Conservation (phyloP, 495 filamentous ascomycete species). For the Tuber aestivum region DNA sequence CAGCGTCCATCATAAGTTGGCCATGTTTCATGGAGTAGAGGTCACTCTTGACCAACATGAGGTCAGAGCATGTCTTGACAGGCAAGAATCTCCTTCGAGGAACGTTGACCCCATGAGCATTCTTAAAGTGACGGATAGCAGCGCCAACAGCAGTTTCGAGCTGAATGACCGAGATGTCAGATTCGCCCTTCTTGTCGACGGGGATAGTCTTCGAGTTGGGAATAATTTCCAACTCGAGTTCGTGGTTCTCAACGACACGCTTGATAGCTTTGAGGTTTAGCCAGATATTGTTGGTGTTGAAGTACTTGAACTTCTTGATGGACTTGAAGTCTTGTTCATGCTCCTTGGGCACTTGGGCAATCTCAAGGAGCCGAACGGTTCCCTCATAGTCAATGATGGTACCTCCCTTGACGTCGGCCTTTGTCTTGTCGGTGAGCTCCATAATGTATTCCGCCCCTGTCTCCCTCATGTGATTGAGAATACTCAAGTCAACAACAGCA, state of each 20-base stretch:
- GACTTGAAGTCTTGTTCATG: constrained; percentile 99
- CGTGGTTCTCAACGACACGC: constrained; percentile 96
- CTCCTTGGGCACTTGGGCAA: constrained; percentile 99
- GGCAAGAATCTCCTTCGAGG: constrained; percentile 96
- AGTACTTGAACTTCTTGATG: constrained; percentile 99
- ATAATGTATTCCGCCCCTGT: constrained; percentile 96
- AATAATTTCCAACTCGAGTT: constrained; percentile 99
- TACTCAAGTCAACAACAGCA: constrained; percentile 92
- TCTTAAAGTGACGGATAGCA: constrained; percentile 96
- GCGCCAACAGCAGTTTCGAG: constrained; percentile 98
- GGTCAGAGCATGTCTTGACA: constrained; percentile 99
- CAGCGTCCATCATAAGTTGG: constrained; percentile 90
- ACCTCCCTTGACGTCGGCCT: constrained; percentile 99
- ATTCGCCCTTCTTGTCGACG: constrained; percentile 98
- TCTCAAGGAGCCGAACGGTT: constrained; percentile 91
- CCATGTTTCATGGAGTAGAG: constrained; percentile 99
- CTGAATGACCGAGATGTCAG: constrained; percentile 93
- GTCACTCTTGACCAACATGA: constrained; percentile 99
- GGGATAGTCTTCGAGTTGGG: constrained; percentile 98
- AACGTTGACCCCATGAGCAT: constrained; percentile 98
- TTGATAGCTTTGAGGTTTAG: constrained; percentile 96
- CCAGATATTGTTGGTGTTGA: constrained; percentile 99
- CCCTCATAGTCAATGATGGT: constrained; percentile 99
- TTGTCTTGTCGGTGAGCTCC: constrained; percentile 99
- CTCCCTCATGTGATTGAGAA: constrained; percentile 98